Percentiles rank a stretch among this genome's conserved stretches.
Conservation (phyloP, 2,329 filamentous ascomycete genomes). For the Tolypocladium ovalisporum region DNA sequence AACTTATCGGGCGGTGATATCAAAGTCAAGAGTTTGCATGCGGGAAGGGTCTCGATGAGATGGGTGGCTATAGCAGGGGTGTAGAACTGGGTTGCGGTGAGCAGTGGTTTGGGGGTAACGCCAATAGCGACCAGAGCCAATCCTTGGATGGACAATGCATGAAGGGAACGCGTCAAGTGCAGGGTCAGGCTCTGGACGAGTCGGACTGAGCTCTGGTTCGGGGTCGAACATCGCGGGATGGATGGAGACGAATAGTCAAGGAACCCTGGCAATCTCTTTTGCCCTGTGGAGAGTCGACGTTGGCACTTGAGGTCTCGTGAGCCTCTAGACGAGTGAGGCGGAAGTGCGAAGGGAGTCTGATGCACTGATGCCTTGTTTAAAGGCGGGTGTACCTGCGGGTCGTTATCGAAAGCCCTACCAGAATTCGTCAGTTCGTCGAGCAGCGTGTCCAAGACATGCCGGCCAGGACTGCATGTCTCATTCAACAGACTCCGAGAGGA, state of each 20-base stretch:
- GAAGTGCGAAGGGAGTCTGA: not conserved
- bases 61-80: not conserved
- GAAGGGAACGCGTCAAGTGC: not conserved
- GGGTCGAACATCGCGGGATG: not conserved
- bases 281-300: not conserved
- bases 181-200: not conserved
- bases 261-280: not conserved
- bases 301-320: not conserved
- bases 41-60: not conserved
- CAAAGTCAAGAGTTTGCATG: not conserved
- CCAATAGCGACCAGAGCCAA: not conserved
- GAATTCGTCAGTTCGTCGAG: conserved; percentile 8
- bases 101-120: not conserved
- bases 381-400: not conserved
- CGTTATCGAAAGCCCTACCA: not conserved
- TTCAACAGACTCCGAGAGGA: conserved; percentile 22
- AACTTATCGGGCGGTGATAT: too few species aligned
- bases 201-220: not conserved
- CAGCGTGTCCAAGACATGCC: conserved; percentile 24
- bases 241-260: not conserved
- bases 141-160: not conserved
- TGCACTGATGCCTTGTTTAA: not conserved
- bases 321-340: not conserved
- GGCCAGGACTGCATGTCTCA: conserved; percentile 26
- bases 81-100: not conserved